phyloP scores from a whole-genome alignment of 139 green algal genomes.

The Dunaliella primolecta region DNA sequence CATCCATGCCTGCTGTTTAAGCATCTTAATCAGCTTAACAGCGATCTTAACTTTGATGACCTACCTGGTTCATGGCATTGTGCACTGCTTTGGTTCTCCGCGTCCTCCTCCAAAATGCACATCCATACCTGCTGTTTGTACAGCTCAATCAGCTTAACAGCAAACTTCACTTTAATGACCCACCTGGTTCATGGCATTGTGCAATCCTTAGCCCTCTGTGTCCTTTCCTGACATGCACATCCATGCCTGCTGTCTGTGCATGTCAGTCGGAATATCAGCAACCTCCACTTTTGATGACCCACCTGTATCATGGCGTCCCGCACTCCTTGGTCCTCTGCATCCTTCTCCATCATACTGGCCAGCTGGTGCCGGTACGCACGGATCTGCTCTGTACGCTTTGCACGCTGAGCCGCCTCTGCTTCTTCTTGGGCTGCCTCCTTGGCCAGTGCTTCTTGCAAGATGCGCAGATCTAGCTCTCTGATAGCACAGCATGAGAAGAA shows the following conservation, averaged over 20 bases:
- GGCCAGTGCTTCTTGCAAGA: slow-evolving; percentile 54
- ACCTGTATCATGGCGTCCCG: slow-evolving; percentile 47
- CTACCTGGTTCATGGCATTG: not conserved
- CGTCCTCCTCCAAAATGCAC: no score
- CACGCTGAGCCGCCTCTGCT: slow-evolving; percentile 33
- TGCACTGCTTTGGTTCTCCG: no score
- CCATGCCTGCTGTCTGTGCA: not conserved
- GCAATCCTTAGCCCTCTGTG: not conserved
- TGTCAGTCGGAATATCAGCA: not conserved
- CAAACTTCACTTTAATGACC: not conserved
- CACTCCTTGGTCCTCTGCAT: slow-evolving; percentile 41
- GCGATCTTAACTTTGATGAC: not conserved
- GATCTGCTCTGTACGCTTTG: slow-evolving; percentile 37
- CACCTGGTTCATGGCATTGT: not conserved
- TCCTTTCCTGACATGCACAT: no score
- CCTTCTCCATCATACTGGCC: slow-evolving; percentile 47
- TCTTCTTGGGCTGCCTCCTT: slow-evolving; percentile 47
- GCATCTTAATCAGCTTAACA: not conserved
- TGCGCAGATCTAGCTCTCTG: slow-evolving; percentile 51
- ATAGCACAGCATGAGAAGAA: no score
- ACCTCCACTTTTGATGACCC: not conserved
- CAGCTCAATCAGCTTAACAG: not conserved
- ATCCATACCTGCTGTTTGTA: not conserved
- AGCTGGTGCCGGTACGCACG: slow-evolving; percentile 50
- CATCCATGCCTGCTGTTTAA: not conserved